phyloP scores from a whole-genome alignment of 257 asterid species.

The Ilex aquifolium region DNA sequence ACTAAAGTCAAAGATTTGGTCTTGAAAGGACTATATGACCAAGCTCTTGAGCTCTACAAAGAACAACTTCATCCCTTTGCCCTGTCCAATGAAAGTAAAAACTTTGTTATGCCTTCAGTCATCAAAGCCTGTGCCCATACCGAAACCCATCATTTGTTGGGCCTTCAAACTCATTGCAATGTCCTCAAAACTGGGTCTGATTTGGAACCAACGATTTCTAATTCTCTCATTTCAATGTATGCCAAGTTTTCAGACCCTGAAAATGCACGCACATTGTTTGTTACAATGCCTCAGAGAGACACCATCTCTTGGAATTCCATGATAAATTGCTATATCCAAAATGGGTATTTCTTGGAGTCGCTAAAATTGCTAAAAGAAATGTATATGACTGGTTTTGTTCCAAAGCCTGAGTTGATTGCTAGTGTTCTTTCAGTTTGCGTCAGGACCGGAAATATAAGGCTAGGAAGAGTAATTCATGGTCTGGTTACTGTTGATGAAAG shows the following conservation, averaged over 20 bases:
- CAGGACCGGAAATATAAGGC: constrained; percentile 30
- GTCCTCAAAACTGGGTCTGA: constrained; percentile 44
- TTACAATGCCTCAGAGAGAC: constrained; percentile 52
- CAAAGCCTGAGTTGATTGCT: constrained; percentile 68
- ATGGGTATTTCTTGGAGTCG: constrained; percentile 39
- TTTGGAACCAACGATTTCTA: constrained; percentile 46
- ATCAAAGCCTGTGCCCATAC: constrained; percentile 56
- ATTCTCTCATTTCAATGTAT: constrained; percentile 54
- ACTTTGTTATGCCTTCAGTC: constrained; percentile 58
- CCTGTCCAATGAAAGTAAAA: constrained; percentile 28
- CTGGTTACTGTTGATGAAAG: constrained; percentile 49
- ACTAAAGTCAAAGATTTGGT: constrained; percentile 31
- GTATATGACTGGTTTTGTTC: constrained; percentile 34
- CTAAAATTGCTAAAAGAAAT: constrained; percentile 40
- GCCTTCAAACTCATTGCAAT: constrained; percentile 51
- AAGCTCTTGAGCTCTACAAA: constrained; percentile 42
- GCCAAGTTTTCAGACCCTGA: constrained; percentile 28
- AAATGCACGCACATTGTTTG: constrained; percentile 46
- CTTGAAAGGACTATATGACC: constrained; percentile 25
- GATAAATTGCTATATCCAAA: constrained; percentile 52
- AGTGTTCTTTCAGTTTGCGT: constrained; percentile 44
- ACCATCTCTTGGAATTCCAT: constrained; percentile 56
- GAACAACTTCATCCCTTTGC: constrained; percentile 38
- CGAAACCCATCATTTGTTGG: constrained; percentile 31
- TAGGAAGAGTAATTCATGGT: constrained; percentile 58